These are phyloP conservation scores for Saksenaea oblongispora DNA, from an alignment of 371 early-diverging fungal species.

Conservation along the genomic window DNA sequence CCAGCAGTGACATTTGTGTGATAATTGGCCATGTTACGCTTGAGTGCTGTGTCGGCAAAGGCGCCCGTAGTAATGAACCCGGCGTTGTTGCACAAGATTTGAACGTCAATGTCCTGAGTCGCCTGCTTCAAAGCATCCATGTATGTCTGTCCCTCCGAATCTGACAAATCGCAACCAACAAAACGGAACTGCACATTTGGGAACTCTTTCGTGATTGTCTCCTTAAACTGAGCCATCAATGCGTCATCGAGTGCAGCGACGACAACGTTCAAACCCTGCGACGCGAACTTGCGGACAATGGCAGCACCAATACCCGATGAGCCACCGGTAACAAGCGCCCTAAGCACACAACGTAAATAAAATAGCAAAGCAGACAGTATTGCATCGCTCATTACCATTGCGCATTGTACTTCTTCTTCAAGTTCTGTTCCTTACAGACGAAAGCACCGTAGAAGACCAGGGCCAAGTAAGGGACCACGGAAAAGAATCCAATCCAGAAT, in stretches of 20 bases:
- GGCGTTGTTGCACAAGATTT: constrained; percentile 67
- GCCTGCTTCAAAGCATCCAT: constrained; percentile 45
- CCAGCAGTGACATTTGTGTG: constrained; percentile 59
- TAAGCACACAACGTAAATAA: constrained; percentile 2
- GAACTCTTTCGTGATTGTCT: constrained; percentile 41
- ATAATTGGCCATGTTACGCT: constrained; percentile 51
- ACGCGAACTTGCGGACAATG: constrained; percentile 56
- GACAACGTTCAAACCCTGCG: constrained; percentile 59
- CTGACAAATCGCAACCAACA: constrained; percentile 56
- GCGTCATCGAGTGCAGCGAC: constrained; percentile 60
- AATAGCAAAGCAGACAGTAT: neutral
- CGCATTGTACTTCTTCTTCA: constrained; percentile 61
- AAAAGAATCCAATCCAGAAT: constrained; percentile 46
- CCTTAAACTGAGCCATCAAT: constrained; percentile 38
- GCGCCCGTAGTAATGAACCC: constrained; percentile 64
- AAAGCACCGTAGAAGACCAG: constrained; percentile 51
- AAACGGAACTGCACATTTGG: constrained; percentile 52
- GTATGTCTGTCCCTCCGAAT: constrained; percentile 37
- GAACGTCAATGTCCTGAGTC: constrained; percentile 51
- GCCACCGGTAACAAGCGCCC: constrained; percentile 61
- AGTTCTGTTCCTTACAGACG: constrained; percentile 56
- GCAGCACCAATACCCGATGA: constrained; percentile 67
- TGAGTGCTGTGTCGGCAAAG: constrained; percentile 46
- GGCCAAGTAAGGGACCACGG: constrained; percentile 47
- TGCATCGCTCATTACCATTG: constrained; percentile 44